These are phyloP conservation scores for Dothideomycetidae sp. DNA, from an alignment of 2,329 filamentous ascomycete species.

Conservation along the genomic window DNA sequence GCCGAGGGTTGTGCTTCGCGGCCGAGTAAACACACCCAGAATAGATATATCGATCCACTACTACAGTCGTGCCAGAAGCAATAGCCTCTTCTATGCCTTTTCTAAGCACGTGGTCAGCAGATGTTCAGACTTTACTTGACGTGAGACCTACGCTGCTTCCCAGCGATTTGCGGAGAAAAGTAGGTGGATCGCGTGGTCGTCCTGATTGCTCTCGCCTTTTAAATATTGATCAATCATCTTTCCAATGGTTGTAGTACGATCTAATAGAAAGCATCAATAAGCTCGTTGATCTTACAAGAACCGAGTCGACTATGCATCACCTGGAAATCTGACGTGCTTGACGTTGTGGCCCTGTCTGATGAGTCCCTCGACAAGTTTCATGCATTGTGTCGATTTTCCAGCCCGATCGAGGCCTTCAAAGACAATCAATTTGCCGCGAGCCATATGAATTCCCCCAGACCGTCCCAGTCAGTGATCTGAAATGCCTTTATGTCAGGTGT, in stretches of 20 bases:
- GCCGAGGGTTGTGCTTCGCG: constrained; percentile 60
- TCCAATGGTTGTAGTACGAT: constrained; percentile 71
- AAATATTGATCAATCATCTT: constrained; percentile 78
- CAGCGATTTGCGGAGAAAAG: constrained; percentile 85
- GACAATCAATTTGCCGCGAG: constrained; percentile 56
- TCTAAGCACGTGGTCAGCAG: no score
- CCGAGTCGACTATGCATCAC: constrained; percentile 25
- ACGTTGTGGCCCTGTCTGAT: constrained; percentile 37
- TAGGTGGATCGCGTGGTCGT: constrained; percentile 81
- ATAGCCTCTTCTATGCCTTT: constrained; percentile 33
- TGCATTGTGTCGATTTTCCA: constrained; percentile 84
- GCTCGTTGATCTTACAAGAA: background rate
- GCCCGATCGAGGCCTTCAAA: constrained; percentile 82
- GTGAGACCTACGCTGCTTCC: constrained; percentile 42
- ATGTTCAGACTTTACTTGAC: background rate
- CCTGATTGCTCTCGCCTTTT: constrained; percentile 54
- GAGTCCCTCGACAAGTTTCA: constrained; percentile 45
- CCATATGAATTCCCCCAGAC: no score
- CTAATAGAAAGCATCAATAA: constrained; percentile 31
- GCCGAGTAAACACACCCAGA: constrained; percentile 87
- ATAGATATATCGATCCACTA: constrained; percentile 91
- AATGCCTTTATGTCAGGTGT: no score
- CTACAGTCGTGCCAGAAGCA: constrained; percentile 53
- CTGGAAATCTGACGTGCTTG: constrained; percentile 51
- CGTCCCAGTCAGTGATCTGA: no score